phyloP scores from a whole-genome alignment of 208 protist species.

The Trypanosoma cruzi region DNA sequence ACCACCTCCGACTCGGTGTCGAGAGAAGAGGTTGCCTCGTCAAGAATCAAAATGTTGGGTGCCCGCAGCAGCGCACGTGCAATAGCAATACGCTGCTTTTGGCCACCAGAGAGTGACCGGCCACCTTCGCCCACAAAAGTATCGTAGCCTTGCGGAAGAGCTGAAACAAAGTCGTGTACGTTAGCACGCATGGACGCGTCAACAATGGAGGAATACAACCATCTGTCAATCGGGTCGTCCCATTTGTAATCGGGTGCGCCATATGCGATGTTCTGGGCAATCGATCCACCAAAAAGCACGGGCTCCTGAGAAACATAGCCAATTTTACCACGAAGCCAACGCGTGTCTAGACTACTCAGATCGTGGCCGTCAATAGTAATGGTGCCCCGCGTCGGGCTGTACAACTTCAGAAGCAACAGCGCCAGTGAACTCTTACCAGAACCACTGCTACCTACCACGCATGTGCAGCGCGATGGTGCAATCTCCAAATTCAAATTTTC shows the following conservation, averaged over 20 bases:
- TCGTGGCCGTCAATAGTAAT: slow-evolving; percentile 70
- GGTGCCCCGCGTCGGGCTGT: slow-evolving; percentile 60
- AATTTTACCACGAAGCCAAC: slow-evolving; percentile 77
- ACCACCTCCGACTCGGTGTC: slow-evolving; percentile 90
- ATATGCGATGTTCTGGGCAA: slow-evolving; percentile 92
- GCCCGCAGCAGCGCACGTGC: slow-evolving; percentile 86
- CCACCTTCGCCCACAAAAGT: slow-evolving; percentile 91
- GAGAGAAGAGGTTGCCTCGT: slow-evolving; percentile 93
- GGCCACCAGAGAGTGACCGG: slow-evolving; percentile 88
- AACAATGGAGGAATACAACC: slow-evolving; percentile 67
- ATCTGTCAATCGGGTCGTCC: slow-evolving; percentile 77
- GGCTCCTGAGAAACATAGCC: slow-evolving; percentile 90
- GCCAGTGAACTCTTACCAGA: slow-evolving; percentile 85
- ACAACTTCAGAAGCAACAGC: slow-evolving; percentile 86
- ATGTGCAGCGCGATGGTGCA: slow-evolving; percentile 65
- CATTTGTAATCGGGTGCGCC: slow-evolving; percentile 67
- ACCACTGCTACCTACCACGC: slow-evolving; percentile 84
- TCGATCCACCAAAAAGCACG: slow-evolving; percentile 83
- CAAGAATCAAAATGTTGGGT: slow-evolving; percentile 90
- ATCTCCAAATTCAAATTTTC: slow-evolving; percentile 66
- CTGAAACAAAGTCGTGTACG: slow-evolving; percentile 90
- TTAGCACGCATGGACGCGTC: slow-evolving; percentile 77
- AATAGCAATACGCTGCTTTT: slow-evolving; percentile 96
- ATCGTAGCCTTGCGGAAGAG: slow-evolving; percentile 88
- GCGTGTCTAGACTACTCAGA: slow-evolving; percentile 56